Conservation (phyloP, 2,329 filamentous ascomycete species). For the Ophioceras dolichostomum region DNA sequence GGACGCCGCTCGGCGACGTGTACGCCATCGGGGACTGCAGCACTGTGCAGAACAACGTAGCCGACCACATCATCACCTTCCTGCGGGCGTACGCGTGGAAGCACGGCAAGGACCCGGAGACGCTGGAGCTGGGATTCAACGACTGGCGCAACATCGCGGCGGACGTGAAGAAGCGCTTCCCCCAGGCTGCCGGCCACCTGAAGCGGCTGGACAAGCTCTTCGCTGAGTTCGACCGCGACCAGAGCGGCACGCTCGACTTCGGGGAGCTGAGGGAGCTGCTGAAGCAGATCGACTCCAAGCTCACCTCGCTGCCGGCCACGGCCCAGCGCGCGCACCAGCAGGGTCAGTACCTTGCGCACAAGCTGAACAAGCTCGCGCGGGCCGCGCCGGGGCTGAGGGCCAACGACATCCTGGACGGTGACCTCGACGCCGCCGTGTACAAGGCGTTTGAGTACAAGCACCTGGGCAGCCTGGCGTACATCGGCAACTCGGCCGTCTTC, state of each 20-base stretch:
- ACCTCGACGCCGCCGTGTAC: conserved; percentile 85
- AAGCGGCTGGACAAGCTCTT: conserved; percentile 87
- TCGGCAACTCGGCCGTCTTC: conserved; percentile 94
- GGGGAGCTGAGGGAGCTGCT: conserved; percentile 82
- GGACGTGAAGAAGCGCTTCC: conserved; percentile 78
- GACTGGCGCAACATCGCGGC: conserved; percentile 82
- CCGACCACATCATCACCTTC: conserved; percentile 82
- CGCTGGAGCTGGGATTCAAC: conserved; percentile 70
- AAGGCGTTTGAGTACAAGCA: conserved; percentile 92
- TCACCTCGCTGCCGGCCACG: conserved; percentile 88
- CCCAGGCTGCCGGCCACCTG: conserved; percentile 78
- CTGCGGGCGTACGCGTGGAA: conserved; percentile 85
- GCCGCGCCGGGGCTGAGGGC: conserved; percentile 60
- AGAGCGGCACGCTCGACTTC: conserved; percentile 87
- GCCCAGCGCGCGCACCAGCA: conserved; percentile 96
- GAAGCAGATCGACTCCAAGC: conserved; percentile 83
- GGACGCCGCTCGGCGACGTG: conserved; percentile 82
- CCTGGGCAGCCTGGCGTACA: conserved; percentile 82
- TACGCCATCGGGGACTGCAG: conserved; percentile 95
- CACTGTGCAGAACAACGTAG: conserved; percentile 95
- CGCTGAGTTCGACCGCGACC: conserved; percentile 81
- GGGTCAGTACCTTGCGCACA: conserved; percentile 80
- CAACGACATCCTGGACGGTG: conserved; percentile 78
- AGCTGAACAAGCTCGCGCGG: conserved; percentile 84
- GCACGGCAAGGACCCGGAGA: conserved; percentile 78